A percentile compares a stretch with the other conserved stretches of the same genome.
Conservation (phyloP, 345 rosid species). For the Corymbia maculata region DNA sequence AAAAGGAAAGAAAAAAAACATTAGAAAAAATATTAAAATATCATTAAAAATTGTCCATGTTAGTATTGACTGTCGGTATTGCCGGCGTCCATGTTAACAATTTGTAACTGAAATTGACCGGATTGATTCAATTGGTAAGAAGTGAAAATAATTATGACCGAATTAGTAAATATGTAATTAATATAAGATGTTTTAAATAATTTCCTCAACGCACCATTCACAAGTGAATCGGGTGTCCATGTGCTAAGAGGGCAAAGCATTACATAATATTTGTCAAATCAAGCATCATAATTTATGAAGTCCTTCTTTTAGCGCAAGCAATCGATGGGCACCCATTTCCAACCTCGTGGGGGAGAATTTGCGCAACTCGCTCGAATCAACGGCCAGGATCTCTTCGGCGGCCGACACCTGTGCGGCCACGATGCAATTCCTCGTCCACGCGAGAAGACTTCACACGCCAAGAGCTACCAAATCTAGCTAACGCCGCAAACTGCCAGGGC, state of each 20-base stretch:
- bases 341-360: not conserved
- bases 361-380: not conserved
- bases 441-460: not conserved
- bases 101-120: too few species aligned
- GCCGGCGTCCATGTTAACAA: too few species aligned
- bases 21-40: too few species aligned
- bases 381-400: not conserved
- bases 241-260: not conserved
- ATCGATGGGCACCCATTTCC: not conserved
- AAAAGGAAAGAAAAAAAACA: too few species aligned
- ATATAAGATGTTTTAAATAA: too few species aligned
- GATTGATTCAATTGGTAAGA: too few species aligned
- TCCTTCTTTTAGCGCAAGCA: not conserved
- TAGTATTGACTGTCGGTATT: too few species aligned
- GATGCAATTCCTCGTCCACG: not conserved
- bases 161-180: too few species aligned
- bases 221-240: not conserved
- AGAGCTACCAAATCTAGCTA: too few species aligned
- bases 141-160: too few species aligned
- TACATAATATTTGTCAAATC: not conserved
- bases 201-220: not conserved
- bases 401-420: not conserved
- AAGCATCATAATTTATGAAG: not conserved
- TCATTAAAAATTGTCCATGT: too few species aligned
- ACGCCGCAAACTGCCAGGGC: too few species aligned